phyloP scores from a whole-genome alignment of 2,329 filamentous ascomycete genomes.

The Cladosporium sp. region DNA sequence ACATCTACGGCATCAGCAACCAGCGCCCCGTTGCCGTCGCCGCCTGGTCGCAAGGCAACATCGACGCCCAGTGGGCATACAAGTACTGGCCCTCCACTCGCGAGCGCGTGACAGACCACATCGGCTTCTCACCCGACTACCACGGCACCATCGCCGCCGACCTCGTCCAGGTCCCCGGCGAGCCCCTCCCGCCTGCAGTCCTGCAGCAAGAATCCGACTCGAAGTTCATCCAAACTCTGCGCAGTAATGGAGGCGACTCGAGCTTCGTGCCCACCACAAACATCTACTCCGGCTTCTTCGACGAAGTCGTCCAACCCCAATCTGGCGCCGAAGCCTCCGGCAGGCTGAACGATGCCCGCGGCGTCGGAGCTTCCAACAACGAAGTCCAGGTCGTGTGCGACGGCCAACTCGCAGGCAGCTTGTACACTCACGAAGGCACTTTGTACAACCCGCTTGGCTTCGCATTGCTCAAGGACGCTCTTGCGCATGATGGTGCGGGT shows the following conservation, averaged over 20 bases:
- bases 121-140: constrained; percentile 53
- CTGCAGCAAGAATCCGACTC: constrained; percentile 47
- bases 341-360: constrained; percentile 38
- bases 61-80: constrained; percentile 54
- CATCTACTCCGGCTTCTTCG: constrained; percentile 46
- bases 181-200: constrained; percentile 34
- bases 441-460: constrained; percentile 48
- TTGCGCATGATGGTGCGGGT: constrained; percentile 46
- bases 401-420: constrained; percentile 36
- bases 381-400: constrained; percentile 46
- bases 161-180: constrained; percentile 26
- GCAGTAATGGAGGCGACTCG: constrained; percentile 44
- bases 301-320: constrained; percentile 53
- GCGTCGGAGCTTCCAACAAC: constrained; percentile 48
- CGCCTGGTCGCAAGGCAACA: constrained; percentile 54
- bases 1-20: constrained; percentile 42
- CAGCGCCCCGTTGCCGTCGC: constrained; percentile 42
- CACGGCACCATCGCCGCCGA: constrained; percentile 44
- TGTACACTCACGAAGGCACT: constrained; percentile 50
- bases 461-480: constrained; percentile 45
- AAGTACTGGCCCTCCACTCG: constrained; percentile 55
- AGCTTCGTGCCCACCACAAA: constrained; percentile 55
- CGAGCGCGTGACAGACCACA: constrained; percentile 44
- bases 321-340: constrained; percentile 45
- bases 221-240: constrained; percentile 41